These are phyloP conservation scores for Xenoacremonium recifei DNA, from an alignment of 2,329 filamentous ascomycete genomes.

Conservation along the genomic window DNA sequence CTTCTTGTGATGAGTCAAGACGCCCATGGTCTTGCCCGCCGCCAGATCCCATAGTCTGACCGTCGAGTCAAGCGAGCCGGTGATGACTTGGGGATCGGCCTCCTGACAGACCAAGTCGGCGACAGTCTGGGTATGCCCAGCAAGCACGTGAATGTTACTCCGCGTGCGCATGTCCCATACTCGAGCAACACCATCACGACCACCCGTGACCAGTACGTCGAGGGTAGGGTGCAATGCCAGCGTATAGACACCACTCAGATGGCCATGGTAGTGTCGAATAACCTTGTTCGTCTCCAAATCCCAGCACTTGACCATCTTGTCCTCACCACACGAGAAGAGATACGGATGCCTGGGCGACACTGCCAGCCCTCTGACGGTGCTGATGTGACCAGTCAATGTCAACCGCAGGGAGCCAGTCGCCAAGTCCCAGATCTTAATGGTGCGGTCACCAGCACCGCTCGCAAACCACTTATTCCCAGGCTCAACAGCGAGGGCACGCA, in stretches of 20 bases:
- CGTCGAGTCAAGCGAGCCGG: conserved; percentile 86
- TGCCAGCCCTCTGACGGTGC: conserved; percentile 85
- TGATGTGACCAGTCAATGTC: conserved; percentile 92
- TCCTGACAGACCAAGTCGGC: conserved; percentile 90
- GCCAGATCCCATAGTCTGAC: conserved; percentile 94
- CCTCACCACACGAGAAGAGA: conserved; percentile 94
- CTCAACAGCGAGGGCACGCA: conserved; percentile 84
- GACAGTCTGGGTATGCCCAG: conserved; percentile 88
- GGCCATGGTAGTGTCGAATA: conserved; percentile 95
- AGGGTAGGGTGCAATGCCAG: conserved; percentile 90
- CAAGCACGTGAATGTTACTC: conserved; percentile 90
- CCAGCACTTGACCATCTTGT: conserved; percentile 99
- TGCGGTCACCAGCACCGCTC: conserved; percentile 89
- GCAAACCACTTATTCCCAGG: conserved; percentile 98
- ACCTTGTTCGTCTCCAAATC: conserved; percentile 99
- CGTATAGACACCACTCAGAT: conserved; percentile 93
- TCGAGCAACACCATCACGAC: conserved; percentile 87
- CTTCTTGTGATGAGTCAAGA: conserved; percentile 98
- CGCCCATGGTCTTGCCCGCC: conserved; percentile 93
- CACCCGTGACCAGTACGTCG: conserved; percentile 91
- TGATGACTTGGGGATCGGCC: conserved; percentile 93
- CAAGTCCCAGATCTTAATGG: conserved; percentile 98
- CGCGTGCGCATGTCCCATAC: conserved; percentile 99
- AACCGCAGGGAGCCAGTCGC: conserved; percentile 81
- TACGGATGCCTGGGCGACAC: conserved; percentile 94